Percentiles rank a stretch among this genome's conserved stretches.
These are phyloP conservation scores for Solanum rostratum DNA, from an alignment of 257 asterid species.

Conservation along the genomic window DNA sequence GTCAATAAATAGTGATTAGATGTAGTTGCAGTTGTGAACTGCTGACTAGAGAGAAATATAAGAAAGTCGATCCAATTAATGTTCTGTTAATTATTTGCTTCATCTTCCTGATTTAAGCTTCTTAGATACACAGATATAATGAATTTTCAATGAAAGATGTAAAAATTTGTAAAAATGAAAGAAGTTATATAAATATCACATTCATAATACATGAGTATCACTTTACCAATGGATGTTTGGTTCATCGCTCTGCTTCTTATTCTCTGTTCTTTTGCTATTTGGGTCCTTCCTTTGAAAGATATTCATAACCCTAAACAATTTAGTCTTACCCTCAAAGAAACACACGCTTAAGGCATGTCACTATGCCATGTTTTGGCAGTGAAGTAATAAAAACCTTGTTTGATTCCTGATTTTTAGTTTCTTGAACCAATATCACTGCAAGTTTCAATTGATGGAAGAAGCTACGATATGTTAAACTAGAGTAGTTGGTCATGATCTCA, in stretches of 20 bases:
- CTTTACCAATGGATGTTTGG: not conserved
- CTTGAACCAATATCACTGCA: not conserved
- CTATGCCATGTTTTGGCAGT: not conserved
- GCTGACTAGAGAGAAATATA: not conserved
- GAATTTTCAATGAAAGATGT: not conserved
- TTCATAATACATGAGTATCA: not conserved
- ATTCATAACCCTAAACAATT: not conserved
- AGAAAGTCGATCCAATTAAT: not conserved
- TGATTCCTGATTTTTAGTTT: not conserved
- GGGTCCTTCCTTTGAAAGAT: not conserved
- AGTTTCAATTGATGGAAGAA: not conserved
- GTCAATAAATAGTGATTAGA: not conserved
- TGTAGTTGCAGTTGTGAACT: not conserved
- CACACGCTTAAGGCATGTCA: not conserved
- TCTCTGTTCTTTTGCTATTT: not conserved
- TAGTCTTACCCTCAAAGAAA: not conserved
- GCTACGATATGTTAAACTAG: not conserved
- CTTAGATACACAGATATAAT: not conserved
- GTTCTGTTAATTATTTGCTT: not conserved
- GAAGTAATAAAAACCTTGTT: not conserved
- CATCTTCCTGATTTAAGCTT: not conserved
- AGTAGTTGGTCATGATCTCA: not conserved
- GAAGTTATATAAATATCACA: not conserved
- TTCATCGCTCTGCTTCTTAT: not conserved
- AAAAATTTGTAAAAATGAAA: not conserved